Evolutionary conservation across 805 yeast species (phyloP), one percentile per base, ranked within the genome.

Genomic region (Wickerhamomyces alni): DNA sequence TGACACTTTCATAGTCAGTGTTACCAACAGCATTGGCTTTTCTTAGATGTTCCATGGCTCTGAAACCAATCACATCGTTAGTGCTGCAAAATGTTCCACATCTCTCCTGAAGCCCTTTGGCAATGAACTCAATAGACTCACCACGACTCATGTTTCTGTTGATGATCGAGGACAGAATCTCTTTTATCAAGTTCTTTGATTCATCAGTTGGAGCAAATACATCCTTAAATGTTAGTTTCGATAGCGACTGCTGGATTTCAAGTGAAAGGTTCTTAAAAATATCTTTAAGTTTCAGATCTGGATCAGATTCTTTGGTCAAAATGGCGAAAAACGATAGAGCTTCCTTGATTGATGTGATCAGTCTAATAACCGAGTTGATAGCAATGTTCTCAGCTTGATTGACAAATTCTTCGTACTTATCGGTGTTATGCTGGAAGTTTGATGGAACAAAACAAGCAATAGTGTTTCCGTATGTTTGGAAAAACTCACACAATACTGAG

Each of bases 71-170:
- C 21, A 93, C 96, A 61, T 93, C 99, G 48, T 84, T 87, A 13
- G 95, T 78, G 0, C 97, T 87, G 55, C 98, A 93, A 62, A 88
- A 93, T 0, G 95, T 80, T 1, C 95, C 95, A 67, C 99, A 93
- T 43, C 91, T 80, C 39, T 87, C 94, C 61, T 93, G 96, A 37
- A 93, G 66, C 2, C 89, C 79, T 27, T 81, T 79, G 1, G 97
- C 95, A 37, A 91, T 86, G 41, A 82, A 70, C 57, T 91, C 98
- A 33, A 93, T 91, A 1, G 95, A 84, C 4, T 87, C 91, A n/a
- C 99, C 98, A 47, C 85, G 78, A 29, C 86, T 72, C 41, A 93
- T 88, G 48, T 85, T 87, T 58, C 83, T 83, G 62, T 89, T 89
- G 45, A 93, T 88, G 28, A 93, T 79, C 1, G 96, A 84, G 2